phyloP scores from a whole-genome alignment of 2,329 filamentous ascomycete genomes.

The Fusarium sp. region DNA sequence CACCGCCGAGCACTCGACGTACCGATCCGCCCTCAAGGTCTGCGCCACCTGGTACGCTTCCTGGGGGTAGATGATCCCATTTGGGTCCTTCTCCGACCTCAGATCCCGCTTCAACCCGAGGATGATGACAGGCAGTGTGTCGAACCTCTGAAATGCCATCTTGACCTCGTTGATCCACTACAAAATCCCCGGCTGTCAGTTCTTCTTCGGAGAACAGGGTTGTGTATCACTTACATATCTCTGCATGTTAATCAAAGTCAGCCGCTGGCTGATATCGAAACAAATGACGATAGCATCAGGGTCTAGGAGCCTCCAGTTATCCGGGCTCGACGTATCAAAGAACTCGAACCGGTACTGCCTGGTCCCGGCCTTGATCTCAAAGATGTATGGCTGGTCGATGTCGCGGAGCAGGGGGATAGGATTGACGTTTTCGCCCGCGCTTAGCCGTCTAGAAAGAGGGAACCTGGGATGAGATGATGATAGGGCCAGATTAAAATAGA shows the following conservation, averaged over 20 bases:
- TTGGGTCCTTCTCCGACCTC: conserved; percentile 64
- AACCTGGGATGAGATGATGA: conserved; percentile 16
- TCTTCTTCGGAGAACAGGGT: conserved; percentile 1
- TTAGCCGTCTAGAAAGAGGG: conserved; percentile 57
- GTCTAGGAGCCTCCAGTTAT: conserved; percentile 64
- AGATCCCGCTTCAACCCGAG: conserved; percentile 68
- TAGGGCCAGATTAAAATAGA: conserved; percentile 14
- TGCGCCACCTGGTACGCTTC: conserved; percentile 66
- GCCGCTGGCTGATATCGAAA: conserved; percentile 67
- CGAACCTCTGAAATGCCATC: conserved; percentile 55
- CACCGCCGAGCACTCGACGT: conserved; percentile 68
- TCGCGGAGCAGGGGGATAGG: conserved; percentile 62
- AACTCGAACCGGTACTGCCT: conserved; percentile 63
- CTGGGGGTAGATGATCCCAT: conserved; percentile 67
- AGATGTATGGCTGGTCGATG: conserved; percentile 66
- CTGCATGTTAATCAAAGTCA: conserved; percentile 66
- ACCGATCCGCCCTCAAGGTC: conserved; percentile 66
- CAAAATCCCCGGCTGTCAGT: background rate
- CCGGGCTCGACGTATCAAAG: conserved; percentile 65
- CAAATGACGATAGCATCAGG: conserved; percentile 67
- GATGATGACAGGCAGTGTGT: conserved; percentile 62
- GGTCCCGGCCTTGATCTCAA: conserved; percentile 57
- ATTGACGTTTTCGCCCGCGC: conserved; percentile 53
- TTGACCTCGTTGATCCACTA: conserved; percentile 67
- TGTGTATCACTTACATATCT: conserved; percentile 56